Base-by-base conservation (phyloP, 306 rosid species). In the Glycine tomentella region DNA sequence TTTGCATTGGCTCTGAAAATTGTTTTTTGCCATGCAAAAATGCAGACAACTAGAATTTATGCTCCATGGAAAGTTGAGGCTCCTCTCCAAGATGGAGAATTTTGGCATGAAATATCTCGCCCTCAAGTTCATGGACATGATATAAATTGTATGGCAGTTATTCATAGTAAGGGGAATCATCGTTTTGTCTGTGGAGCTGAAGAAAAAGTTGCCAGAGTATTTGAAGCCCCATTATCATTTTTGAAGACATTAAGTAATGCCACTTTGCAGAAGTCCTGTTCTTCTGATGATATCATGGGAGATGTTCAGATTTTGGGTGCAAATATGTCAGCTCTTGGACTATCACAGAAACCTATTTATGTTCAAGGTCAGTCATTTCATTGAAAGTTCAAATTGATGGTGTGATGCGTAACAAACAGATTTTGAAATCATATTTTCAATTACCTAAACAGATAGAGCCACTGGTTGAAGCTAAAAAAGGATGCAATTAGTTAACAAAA, bases 111-210 rank as follows among this genome's bases (percentile, higher is more conserved):
- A 87, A 89, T 95, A 73, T 89, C 94, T 46, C 97, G 99, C 34
- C 98, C 99, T 78, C 99, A 95, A 85, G 88, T 95, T 77, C 98
- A 95, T 76, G 99, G 99, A 33, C 99, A 95, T 82, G 98, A 95
- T 87, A 91, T 95, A 44, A 95, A 91, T 78, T 95, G 99, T 58
- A 86, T 90, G 82, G 80, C 97, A 51, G 69, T 91, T 51, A 78
- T 95, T 85, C 88, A 83, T 73, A 86, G 97, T 66, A 90, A 90
- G 72, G 99, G 98, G 48, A 95, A 91, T 83, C 97, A 95, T 84
- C 97, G 93, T 57, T 95, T 90, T 83, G 93, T 95, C 25, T 58
- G 99, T 69, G 99, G 99, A 80, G 99, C 98, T 34, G 99, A 95
- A 9, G 99, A 96, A 86, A 96, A 96, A 90, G 99, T 93, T 85